Evolutionary conservation across 192 early-diverging fungal genomes (phyloP).

Genomic region (Podila verticillata): DNA sequence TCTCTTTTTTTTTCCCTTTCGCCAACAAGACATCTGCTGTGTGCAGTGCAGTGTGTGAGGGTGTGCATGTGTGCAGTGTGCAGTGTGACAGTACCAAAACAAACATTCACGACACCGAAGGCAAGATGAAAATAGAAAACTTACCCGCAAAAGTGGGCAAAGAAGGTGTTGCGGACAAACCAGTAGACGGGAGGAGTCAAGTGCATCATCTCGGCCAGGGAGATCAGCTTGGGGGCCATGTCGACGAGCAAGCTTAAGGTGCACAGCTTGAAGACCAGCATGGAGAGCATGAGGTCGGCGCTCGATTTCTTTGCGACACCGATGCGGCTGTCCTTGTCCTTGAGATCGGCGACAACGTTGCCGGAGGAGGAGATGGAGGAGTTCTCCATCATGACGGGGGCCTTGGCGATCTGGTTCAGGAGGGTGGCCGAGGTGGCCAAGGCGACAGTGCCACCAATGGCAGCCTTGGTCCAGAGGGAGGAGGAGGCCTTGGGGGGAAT

Average conservation of each 20-base stretch:
- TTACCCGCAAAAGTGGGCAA: conserved; percentile 87
- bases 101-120: neutral
- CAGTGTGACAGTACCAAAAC: neutral
- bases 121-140: conserved; percentile 3
- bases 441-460: conserved; percentile 45
- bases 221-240: conserved; percentile 63
- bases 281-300: conserved; percentile 66
- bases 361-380: conserved; percentile 7
- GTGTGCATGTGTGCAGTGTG: no score
- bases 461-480: conserved; percentile 42
- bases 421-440: conserved; percentile 38
- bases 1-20: no score
- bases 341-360: conserved; percentile 31
- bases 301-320: conserved; percentile 61
- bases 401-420: conserved; percentile 34
- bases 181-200: conserved; percentile 64
- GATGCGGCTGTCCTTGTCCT: conserved; percentile 48
- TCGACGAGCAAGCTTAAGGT: conserved; percentile 69
- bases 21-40: no score
- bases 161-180: conserved; percentile 86
- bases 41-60: no score
- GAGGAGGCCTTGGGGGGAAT: conserved; percentile 7
- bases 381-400: conserved; percentile 22
- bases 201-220: conserved; percentile 59
- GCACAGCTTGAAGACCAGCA: conserved; percentile 76